Evolutionary conservation across 2,329 filamentous ascomycete genomes (phyloP), one percentile per base, ranked within the genome.

Genomic region (Plenodomus lindquistii): DNA sequence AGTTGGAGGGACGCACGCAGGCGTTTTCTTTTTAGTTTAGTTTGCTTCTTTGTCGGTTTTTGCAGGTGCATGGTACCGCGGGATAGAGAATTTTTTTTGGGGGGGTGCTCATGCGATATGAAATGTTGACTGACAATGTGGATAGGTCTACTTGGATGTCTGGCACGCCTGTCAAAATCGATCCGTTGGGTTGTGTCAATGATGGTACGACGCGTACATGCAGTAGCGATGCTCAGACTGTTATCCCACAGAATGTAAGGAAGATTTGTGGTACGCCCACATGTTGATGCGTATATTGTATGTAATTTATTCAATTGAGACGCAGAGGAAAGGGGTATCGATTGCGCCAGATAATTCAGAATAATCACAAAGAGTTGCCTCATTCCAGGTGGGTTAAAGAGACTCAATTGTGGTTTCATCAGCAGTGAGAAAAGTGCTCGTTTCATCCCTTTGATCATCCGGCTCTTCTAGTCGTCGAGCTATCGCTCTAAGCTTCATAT

Each of bases 241-340:
- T 66, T 41, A 37, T 16, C 9, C 55, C 62, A 9, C 58, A 65
- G 51, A 65, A 65, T 22, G 51, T 55, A 34, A 54, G 52, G 17
- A 54, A 45, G 42, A 49, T 65, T 36, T 60, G 61, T 45, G 39
- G 16, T 16, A 39, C 48, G n/a, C 59, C 60, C 13, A 46, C 18
- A 15, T 31, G 27, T 31, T 31, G 27, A 31, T 31, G 27, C 10
- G 10, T 31, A 4, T 24, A 24, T 11, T 24, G 22, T 6, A 24
- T 24, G 27, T 31, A 13, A 11, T 31, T 31, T 8, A 11, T 6
- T 24, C 22, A 24, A 13, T 31, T 15, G 10, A 7, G 27, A 31
- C 27, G n/a, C n/a, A n/a, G n/a, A n/a, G n/a, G n/a, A n/a, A n/a
- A n/a, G n/a, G 27, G 27, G 27, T 31, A 31, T 31, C 10, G 27